Percentiles rank a stretch among this genome's conserved stretches.
Conservation (phyloP, 2,329 filamentous ascomycete genomes). For the Pestalotiopsis sp. region DNA sequence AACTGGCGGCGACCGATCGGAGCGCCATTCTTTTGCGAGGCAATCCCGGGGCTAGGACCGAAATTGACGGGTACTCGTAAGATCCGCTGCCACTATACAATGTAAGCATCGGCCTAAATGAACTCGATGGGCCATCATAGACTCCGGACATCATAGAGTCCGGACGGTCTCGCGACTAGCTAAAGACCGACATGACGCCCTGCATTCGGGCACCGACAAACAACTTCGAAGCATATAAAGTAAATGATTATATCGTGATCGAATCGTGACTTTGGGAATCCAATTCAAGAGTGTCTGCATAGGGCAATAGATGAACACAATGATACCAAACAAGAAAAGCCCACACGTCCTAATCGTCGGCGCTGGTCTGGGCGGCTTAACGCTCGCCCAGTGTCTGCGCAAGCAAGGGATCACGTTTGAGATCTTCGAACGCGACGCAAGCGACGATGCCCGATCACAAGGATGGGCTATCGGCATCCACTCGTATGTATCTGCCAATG, state of each 20-base stretch:
- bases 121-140: background rate
- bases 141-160: background rate
- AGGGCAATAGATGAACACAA: background rate
- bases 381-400: slow-evolving; percentile 7
- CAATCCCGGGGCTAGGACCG: background rate
- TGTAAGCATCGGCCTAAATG: background rate
- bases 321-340: background rate
- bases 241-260: background rate
- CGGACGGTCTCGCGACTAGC: background rate
- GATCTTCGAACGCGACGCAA: slow-evolving; percentile 7
- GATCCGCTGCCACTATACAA: background rate
- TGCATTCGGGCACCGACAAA: background rate
- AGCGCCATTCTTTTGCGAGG: background rate
- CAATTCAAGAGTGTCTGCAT: background rate
- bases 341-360: slow-evolving; percentile 8
- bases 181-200: background rate
- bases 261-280: background rate
- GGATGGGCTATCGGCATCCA: slow-evolving; percentile 11
- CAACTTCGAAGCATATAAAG: background rate
- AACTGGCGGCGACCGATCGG: background rate
- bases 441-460: slow-evolving; percentile 1
- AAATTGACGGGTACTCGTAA: background rate
- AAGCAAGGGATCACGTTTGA: slow-evolving; percentile 7
- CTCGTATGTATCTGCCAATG: background rate
- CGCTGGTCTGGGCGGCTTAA: slow-evolving; percentile 7